A percentile compares a stretch with the other conserved stretches of the same genome.
Conservation (phyloP, 148 eudicot species). For the Oxyria digyna region DNA sequence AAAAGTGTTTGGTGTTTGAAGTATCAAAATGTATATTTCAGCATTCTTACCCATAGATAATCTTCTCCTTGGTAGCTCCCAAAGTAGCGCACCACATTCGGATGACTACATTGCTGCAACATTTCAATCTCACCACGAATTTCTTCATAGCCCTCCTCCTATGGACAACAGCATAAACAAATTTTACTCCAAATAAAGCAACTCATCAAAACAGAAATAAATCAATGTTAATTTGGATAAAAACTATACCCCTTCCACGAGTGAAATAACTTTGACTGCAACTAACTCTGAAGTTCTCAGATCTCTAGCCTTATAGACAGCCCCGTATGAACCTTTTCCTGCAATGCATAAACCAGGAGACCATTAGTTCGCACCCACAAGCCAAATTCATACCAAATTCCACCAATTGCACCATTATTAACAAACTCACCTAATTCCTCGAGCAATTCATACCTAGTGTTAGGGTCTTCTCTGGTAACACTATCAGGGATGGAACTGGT, state of each 20-base stretch:
- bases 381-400: conserved; percentile 2
- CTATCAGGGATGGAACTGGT: conserved; percentile 76
- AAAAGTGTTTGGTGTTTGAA: background rate
- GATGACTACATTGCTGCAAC: conserved; percentile 99
- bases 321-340: conserved; percentile 98
- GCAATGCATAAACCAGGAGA: conserved; percentile 17
- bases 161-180: conserved; percentile 9
- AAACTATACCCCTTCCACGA: conserved; percentile 75
- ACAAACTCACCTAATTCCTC: conserved; percentile 63
- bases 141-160: conserved; percentile 99
- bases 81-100: conserved; percentile 95
- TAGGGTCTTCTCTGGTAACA: conserved; percentile 74
- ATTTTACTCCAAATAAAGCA: background rate
- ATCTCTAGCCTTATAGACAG: conserved; percentile 98
- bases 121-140: conserved; percentile 99
- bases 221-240: conserved; percentile 1
- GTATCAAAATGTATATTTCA: background rate
- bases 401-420: background rate
- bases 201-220: conserved; percentile 5
- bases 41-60: conserved; percentile 72
- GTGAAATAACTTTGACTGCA: conserved; percentile 93
- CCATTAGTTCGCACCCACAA: background rate
- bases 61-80: conserved; percentile 99
- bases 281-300: conserved; percentile 76
- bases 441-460: conserved; percentile 68